These are phyloP conservation scores for Zarea fungicola DNA, from an alignment of 2,329 filamentous ascomycete genomes.

Conservation along the genomic window DNA sequence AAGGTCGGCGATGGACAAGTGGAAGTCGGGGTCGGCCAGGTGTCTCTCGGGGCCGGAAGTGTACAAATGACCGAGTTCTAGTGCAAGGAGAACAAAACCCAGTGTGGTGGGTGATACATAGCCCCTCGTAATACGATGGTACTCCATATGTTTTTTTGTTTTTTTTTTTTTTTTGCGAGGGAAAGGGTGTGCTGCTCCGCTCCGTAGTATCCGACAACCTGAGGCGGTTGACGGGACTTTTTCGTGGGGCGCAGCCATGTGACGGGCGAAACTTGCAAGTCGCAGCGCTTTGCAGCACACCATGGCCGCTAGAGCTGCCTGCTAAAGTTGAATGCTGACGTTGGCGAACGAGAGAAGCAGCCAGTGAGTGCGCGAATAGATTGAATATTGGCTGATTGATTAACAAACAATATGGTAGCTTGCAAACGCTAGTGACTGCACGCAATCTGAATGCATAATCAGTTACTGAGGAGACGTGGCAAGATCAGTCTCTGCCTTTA, in stretches of 20 bases:
- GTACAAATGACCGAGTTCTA: not conserved
- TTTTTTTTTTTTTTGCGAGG: too few species aligned
- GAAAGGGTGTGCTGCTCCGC: not conserved
- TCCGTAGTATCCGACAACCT: conserved; percentile 14
- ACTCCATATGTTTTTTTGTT: not conserved
- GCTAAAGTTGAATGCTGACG: conserved; percentile 5
- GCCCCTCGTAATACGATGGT: not conserved
- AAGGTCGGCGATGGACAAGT: not conserved
- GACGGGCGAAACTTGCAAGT: conserved; percentile 13
- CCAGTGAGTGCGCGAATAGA: not conserved
- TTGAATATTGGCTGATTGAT: too few species aligned
- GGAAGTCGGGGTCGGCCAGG: conserved; percentile 9
- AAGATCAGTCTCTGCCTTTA: too few species aligned
- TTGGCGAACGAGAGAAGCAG: not conserved
- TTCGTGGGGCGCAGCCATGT: conserved; percentile 17
- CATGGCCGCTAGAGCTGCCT: not conserved
- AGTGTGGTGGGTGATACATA: not conserved
- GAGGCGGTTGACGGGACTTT: conserved; percentile 14
- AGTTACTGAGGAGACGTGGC: too few species aligned
- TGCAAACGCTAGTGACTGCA: too few species aligned
- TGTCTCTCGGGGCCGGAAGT: conserved; percentile 3
- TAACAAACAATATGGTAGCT: too few species aligned
- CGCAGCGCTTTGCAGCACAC: too few species aligned
- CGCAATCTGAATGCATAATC: too few species aligned
- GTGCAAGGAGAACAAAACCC: not conserved